Percentiles rank a stretch among this genome's conserved stretches.
phyloP scores from a whole-genome alignment of 2,329 filamentous ascomycete species.

The Phialophora macrospora region DNA sequence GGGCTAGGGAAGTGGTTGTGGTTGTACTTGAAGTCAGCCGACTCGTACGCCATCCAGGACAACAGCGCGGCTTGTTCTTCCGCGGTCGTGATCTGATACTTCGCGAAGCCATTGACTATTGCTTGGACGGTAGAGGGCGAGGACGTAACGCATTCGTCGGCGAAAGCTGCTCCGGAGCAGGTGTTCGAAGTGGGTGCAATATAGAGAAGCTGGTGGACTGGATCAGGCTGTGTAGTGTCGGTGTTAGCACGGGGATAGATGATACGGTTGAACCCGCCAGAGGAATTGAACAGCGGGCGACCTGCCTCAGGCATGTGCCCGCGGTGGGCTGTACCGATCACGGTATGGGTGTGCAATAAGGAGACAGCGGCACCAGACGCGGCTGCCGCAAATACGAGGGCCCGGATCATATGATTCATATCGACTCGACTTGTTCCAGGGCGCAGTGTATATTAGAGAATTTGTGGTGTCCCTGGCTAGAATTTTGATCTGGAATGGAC shows the following conservation, averaged over 20 bases:
- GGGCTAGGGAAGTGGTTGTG: constrained; percentile 63
- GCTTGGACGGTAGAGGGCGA: constrained; percentile 38
- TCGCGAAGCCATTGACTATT: constrained; percentile 61
- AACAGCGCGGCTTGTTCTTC: constrained; percentile 72
- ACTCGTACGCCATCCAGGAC: constrained; percentile 73
- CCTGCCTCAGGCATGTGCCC: background rate
- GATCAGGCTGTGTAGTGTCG: constrained; percentile 5
- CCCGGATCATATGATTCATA: background rate
- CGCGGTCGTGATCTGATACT: constrained; percentile 60
- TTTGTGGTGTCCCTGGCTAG: background rate
- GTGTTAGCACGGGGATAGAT: background rate
- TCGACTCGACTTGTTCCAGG: background rate
- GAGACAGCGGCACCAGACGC: constrained; percentile 3
- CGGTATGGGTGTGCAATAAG: background rate
- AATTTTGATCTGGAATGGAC: background rate
- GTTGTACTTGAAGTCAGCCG: constrained; percentile 71
- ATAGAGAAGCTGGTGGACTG: constrained; percentile 30
- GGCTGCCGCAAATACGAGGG: background rate
- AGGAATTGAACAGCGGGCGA: background rate
- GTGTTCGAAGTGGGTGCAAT: constrained; percentile 34
- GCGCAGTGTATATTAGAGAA: background rate
- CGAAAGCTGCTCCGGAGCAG: constrained; percentile 25
- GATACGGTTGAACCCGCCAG: background rate
- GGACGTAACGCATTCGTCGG: constrained; percentile 32
- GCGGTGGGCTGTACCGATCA: background rate